phyloP scores from a whole-genome alignment of 2,329 filamentous ascomycete genomes.

The Calonectria honghensis region DNA sequence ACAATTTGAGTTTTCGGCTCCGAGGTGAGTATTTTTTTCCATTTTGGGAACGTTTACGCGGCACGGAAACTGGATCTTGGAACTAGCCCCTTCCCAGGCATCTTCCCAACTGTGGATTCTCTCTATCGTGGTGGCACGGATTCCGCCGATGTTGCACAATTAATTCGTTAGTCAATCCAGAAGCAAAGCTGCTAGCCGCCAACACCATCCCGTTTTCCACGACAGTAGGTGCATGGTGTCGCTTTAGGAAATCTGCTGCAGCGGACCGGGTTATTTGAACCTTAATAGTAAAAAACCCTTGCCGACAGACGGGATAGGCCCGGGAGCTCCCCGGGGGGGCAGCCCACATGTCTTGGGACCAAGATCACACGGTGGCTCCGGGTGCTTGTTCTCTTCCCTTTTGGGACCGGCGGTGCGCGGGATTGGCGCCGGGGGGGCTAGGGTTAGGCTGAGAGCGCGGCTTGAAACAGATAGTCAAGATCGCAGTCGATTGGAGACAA shows the following conservation, averaged over 20 bases:
- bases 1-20: constrained; percentile 24
- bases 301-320: not conserved
- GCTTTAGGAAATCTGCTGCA: not conserved
- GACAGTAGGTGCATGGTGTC: not conserved
- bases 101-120: not conserved
- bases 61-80: not conserved
- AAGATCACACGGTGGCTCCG: not conserved
- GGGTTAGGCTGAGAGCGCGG: not conserved
- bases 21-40: constrained; percentile 21
- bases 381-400: not conserved
- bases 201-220: not conserved
- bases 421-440: not conserved
- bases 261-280: not conserved
- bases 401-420: constrained; percentile 11
- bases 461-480: constrained; percentile 4
- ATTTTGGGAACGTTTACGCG: not conserved
- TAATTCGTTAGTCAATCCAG: not conserved
- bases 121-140: not conserved
- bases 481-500: not conserved
- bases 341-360: not conserved
- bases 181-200: too few relatives aligned
- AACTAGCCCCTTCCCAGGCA: not conserved
- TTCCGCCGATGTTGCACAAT: not conserved
- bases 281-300: not conserved
- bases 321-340: constrained; percentile 1